Evolutionary conservation across 345 rosid genomes (phyloP).

Genomic region (Syzygium oleosum): DNA sequence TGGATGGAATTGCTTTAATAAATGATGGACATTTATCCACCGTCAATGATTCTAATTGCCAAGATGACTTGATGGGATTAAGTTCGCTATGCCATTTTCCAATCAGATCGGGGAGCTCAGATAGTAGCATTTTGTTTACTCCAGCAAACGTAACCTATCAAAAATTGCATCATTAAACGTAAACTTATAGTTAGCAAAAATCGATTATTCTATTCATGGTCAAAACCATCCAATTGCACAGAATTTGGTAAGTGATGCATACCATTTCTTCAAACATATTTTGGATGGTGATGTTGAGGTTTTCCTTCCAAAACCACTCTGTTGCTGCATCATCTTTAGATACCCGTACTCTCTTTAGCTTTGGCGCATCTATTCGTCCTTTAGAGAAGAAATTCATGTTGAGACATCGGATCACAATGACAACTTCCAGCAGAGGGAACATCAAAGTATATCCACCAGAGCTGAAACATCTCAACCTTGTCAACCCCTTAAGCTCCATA

Average conservation of each 20-base stretch:
- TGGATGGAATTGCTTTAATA: background rate
- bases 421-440: background rate
- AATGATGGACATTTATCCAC: background rate
- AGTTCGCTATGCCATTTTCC: background rate
- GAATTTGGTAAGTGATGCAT: background rate
- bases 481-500: background rate
- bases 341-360: background rate
- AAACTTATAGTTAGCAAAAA: background rate
- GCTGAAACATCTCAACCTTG: background rate
- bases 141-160: fast-evolving
- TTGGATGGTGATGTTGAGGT: background rate
- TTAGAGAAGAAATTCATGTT: fast-evolving
- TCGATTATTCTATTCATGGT: background rate
- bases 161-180: background rate
- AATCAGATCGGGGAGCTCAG: background rate
- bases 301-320: background rate
- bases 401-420: background rate
- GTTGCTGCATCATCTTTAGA: fast-evolving
- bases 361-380: background rate
- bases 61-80: background rate
- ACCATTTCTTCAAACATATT: background rate
- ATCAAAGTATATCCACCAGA: background rate
- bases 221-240: background rate
- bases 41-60: background rate
- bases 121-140: background rate